Percentiles rank a stretch among this genome's conserved stretches.
Conservation (phyloP, 768 basidiomycete species). For the Termitomyces sp. region DNA sequence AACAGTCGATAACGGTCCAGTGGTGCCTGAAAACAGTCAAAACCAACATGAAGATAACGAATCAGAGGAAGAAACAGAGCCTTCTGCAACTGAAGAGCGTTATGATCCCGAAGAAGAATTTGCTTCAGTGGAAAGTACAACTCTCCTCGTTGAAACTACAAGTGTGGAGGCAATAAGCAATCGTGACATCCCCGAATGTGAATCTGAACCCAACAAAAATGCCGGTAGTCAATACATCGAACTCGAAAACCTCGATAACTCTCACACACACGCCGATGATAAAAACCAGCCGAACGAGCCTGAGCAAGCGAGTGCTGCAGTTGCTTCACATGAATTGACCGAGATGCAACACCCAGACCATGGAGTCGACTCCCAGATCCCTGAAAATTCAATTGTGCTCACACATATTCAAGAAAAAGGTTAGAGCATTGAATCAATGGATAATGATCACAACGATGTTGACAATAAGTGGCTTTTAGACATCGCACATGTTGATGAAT, state of each 20-base stretch:
- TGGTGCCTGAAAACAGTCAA: not conserved
- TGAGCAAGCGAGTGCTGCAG: not conserved
- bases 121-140: not conserved
- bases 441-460: not conserved
- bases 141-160: not conserved
- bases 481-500: not conserved
- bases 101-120: not conserved
- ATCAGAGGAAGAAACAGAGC: constrained; percentile 7
- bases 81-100: not conserved
- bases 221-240: not conserved
- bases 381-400: not conserved
- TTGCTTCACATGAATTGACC: not conserved
- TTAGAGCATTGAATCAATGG: not conserved
- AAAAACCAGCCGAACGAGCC: not conserved
- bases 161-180: not conserved
- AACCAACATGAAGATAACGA: constrained; percentile 8
- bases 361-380: not conserved
- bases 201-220: not conserved
- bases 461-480: not conserved
- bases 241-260: not conserved
- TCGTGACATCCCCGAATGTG: not conserved
- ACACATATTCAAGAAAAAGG: not conserved
- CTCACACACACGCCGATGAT: not conserved
- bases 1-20: not conserved
- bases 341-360: not conserved